Percentiles rank a stretch among this genome's conserved stretches.
Conservation (phyloP, 805 yeast genomes). For the Sungouiella blattae region DNA sequence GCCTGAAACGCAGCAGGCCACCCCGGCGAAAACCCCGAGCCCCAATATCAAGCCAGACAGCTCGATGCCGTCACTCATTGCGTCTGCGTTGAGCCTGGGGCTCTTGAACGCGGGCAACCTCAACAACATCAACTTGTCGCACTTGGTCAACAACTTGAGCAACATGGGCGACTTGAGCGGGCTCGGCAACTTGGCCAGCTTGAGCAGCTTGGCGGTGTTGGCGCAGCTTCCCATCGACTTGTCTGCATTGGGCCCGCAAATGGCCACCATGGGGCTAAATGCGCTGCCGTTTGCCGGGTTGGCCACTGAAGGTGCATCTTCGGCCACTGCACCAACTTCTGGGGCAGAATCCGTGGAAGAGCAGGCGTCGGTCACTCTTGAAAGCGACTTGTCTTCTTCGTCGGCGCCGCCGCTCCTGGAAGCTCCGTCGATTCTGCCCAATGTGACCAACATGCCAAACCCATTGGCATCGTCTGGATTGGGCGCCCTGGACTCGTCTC, state of each 20-base stretch:
- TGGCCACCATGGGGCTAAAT: neutral
- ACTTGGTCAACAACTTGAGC: conserved; percentile 38
- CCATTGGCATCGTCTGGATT: neutral
- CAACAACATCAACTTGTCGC: conserved; percentile 41
- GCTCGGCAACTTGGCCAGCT: conserved; percentile 36
- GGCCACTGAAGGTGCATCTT: conserved; percentile 2
- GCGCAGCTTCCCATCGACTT: conserved; percentile 43
- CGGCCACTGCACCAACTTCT: conserved; percentile 2
- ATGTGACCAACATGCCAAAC: conserved; percentile 3
- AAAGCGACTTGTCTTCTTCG: neutral
- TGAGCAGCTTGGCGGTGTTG: conserved; percentile 38
- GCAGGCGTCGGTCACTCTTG: no score
- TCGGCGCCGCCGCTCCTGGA: neutral
- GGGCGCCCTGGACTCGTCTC: neutral
- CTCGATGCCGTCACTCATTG: conserved; percentile 2
- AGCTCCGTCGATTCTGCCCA: conserved; percentile 1
- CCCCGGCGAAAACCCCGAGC: conserved; percentile 23
- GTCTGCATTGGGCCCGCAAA: conserved; percentile 1
- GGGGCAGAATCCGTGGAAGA: no score
- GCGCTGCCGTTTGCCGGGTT: conserved; percentile 2
- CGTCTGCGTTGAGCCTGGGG: conserved; percentile 10
- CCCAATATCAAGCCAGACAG: conserved; percentile 8
- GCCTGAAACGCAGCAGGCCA: conserved; percentile 20
- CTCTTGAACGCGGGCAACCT: conserved; percentile 32
- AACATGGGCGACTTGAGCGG: conserved; percentile 33